Evolutionary conservation across 805 yeast species (phyloP), one percentile per base, ranked within the genome.

Genomic region (Hanseniaspora jakobsenii): DNA sequence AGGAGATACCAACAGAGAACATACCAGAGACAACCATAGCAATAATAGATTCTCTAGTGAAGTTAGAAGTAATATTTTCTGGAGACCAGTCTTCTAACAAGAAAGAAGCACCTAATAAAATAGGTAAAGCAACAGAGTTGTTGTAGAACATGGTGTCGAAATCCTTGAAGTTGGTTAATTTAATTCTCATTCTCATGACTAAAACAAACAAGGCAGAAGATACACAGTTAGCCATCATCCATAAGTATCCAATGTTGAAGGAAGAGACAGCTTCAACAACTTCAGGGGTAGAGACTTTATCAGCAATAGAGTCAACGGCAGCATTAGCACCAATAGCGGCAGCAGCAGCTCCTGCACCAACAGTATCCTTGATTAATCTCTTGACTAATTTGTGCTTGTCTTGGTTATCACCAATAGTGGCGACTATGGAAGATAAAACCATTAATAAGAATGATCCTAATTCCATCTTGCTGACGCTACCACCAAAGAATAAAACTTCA

Each of bases 71-170:
- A 44, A 91, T 60, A 67, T 89, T 91, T 38, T 62, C 80, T 32
- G 84, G 58, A 36, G 94, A 78, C 98, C 98, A 91, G 70, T 89
- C 93, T 71, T 91, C 98, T 48, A 85, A 68, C 35, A 79, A 22
- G 44, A 91, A 66, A 2, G 97, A 83, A 52, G 80, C 71, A 35
- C 78, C 58, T 52, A 86, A 66, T 55, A 91, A 71, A 52, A 89
- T 81, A 55, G 98, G 98, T 59, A 91, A 77, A 32, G 95, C 84
- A 55, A 91, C 72, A 59, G 89, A 72, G 67, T 91, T 91, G 75
- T 91, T 91, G 79, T 87, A 91, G 70, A 78, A 91, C 95, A 89
- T 89, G 64, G 98, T 87, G 66, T 87, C 96, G 58, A 84, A 82
- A 67, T 87, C 96, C 68, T 85, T 84, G 73, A 91, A 91, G 59